These are phyloP conservation scores for Rhodamnia argentea DNA, from an alignment of 345 rosid species.

Conservation along the genomic window DNA sequence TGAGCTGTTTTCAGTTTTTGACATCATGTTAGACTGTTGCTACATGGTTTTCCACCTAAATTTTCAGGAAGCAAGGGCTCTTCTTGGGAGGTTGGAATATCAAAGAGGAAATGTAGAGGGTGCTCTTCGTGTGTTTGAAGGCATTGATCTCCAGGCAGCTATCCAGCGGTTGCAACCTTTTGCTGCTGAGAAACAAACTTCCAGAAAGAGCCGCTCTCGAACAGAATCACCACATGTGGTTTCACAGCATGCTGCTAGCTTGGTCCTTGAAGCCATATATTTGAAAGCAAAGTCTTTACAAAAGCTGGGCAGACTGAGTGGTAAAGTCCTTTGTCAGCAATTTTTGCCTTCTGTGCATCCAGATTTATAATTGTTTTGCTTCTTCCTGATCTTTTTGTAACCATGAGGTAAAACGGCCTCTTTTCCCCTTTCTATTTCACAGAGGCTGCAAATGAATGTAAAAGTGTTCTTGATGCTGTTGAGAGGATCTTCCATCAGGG, in stretches of 20 bases:
- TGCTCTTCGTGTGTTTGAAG: slow-evolving; percentile 87
- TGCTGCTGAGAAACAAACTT: slow-evolving; percentile 33
- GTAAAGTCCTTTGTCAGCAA: slow-evolving; percentile 14
- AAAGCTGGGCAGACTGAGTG: slow-evolving; percentile 69
- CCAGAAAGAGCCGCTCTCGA: slow-evolving; percentile 44
- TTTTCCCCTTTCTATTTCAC: slow-evolving; percentile 8
- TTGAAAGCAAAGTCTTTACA: slow-evolving; percentile 90
- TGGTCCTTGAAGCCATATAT: slow-evolving; percentile 84
- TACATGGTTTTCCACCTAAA: neutral
- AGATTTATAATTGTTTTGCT: neutral
- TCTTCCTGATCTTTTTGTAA: neutral
- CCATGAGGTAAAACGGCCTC: neutral
- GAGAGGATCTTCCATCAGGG: slow-evolving; percentile 80
- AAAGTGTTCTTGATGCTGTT: slow-evolving; percentile 77
- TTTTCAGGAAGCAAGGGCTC: slow-evolving; percentile 88
- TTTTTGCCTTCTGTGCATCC: neutral
- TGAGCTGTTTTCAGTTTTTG: neutral
- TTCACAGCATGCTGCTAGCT: slow-evolving; percentile 78
- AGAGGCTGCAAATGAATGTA: slow-evolving; percentile 88
- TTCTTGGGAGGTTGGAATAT: slow-evolving; percentile 87
- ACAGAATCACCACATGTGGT: slow-evolving; percentile 27
- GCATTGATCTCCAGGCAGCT: slow-evolving; percentile 90
- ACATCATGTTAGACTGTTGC: neutral
- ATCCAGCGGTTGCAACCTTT: slow-evolving; percentile 61
- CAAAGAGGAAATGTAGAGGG: slow-evolving; percentile 93